phyloP scores from a whole-genome alignment of 2,329 filamentous ascomycete species.

The Botrytis galanthina region DNA sequence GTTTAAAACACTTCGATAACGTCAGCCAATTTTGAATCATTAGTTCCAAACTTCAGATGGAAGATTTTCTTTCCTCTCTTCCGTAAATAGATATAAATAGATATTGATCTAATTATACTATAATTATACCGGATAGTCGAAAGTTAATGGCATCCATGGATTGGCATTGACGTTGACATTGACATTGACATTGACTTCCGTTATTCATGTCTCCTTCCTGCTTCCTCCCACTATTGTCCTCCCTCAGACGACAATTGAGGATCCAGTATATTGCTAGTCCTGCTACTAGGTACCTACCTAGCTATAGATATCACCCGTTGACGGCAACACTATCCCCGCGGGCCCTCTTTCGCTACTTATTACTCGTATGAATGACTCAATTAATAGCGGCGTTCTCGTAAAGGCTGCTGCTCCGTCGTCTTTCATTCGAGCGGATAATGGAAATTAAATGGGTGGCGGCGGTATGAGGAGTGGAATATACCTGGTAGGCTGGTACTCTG shows the following conservation, averaged over 20 bases:
- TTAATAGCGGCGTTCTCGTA: not conserved
- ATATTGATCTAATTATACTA: not conserved
- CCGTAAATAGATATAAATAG: not conserved
- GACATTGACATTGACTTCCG: too few species aligned
- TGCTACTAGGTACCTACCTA: not conserved
- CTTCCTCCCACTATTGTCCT: not conserved
- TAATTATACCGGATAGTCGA: not conserved
- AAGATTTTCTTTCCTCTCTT: not conserved
- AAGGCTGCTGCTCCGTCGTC: not conserved
- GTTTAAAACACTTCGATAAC: not conserved
- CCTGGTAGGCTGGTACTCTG: not conserved
- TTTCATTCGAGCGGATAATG: conserved; percentile 8
- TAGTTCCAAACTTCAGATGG: not conserved
- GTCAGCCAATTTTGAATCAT: not conserved
- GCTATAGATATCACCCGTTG: not conserved
- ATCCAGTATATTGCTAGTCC: not conserved
- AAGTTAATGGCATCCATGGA: not conserved
- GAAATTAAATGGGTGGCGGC: not conserved
- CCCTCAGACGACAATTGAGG: not conserved
- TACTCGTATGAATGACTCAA: not conserved
- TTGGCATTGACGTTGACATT: too few species aligned
- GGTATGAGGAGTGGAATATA: not conserved
- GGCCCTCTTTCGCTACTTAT: not conserved
- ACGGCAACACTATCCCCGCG: not conserved
- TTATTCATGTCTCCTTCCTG: too few species aligned